Conservation (phyloP, 805 yeast species). For the Komagataella populi region DNA sequence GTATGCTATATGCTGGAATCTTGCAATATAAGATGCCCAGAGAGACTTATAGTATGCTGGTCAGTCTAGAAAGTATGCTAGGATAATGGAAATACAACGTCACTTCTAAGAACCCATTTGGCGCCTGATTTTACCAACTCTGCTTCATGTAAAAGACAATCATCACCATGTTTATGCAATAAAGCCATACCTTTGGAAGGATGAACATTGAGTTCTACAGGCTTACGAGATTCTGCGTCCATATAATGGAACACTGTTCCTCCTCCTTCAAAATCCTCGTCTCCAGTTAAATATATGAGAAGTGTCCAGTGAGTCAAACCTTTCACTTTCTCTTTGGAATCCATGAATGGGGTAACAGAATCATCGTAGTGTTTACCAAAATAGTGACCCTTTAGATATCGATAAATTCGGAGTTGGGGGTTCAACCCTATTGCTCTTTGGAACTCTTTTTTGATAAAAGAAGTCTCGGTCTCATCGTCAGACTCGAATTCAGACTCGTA, state of each 20-base stretch:
- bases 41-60: slow-evolving; percentile 62
- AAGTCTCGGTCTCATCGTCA: slow-evolving; percentile 9
- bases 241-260: slow-evolving; percentile 38
- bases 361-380: slow-evolving; percentile 54
- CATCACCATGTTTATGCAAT: slow-evolving; percentile 54
- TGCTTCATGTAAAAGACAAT: slow-evolving; percentile 48
- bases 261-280: slow-evolving; percentile 42
- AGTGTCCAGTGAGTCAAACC: slow-evolving; percentile 48
- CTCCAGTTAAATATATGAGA: slow-evolving; percentile 43
- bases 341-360: slow-evolving; percentile 23
- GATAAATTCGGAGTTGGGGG: slow-evolving; percentile 39
- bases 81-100: slow-evolving; percentile 11
- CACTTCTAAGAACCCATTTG: slow-evolving; percentile 54
- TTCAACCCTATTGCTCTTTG: slow-evolving; percentile 31
- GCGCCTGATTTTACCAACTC: slow-evolving; percentile 34
- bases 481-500: slow-evolving; percentile 16
- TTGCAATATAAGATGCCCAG: slow-evolving; percentile 86
- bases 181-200: slow-evolving; percentile 44
- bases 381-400: slow-evolving; percentile 42
- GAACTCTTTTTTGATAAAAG: slow-evolving; percentile 18
- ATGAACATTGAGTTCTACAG: slow-evolving; percentile 16
- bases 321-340: slow-evolving; percentile 5
- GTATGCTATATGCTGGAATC: slow-evolving; percentile 93
- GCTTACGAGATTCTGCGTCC: slow-evolving; percentile 6
- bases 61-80: slow-evolving; percentile 42